Conservation (phyloP, 495 filamentous ascomycete species). For the Penicillium lagena region DNA sequence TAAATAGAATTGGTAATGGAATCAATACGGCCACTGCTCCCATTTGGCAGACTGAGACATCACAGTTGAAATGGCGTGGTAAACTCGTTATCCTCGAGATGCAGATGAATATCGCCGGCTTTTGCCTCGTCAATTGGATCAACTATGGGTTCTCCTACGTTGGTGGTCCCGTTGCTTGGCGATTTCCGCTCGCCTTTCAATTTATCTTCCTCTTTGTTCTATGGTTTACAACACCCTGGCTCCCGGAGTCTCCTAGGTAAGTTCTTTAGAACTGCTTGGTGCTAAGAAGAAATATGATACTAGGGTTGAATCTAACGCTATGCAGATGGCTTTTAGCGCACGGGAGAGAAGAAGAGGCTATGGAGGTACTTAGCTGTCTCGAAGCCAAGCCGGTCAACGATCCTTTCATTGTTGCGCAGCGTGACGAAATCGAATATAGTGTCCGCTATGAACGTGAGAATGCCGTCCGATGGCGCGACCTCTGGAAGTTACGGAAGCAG, state of each 20-base stretch:
- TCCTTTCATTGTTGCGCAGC: slow-evolving; percentile 38
- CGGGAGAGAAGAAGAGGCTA: slow-evolving; percentile 35
- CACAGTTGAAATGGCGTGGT: slow-evolving; percentile 48
- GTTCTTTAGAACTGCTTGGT: background rate
- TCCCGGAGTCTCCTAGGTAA: slow-evolving; percentile 49
- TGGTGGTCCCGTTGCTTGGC: slow-evolving; percentile 32
- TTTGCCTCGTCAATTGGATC: slow-evolving; percentile 1
- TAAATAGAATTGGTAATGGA: slow-evolving; percentile 53
- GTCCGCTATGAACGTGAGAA: slow-evolving; percentile 44
- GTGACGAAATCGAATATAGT: slow-evolving; percentile 42
- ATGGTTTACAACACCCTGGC: slow-evolving; percentile 43
- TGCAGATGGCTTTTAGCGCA: slow-evolving; percentile 42
- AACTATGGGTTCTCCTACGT: slow-evolving; percentile 26
- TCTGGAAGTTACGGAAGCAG: slow-evolving; percentile 25
- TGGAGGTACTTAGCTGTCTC: slow-evolving; percentile 42
- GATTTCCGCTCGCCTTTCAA: slow-evolving; percentile 22
- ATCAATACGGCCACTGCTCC: slow-evolving; percentile 60
- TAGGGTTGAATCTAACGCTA: slow-evolving; percentile 9
- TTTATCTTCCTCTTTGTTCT: slow-evolving; percentile 47
- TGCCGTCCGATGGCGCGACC: slow-evolving; percentile 38
- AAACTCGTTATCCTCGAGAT: slow-evolving; percentile 50
- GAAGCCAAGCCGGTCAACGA: slow-evolving; percentile 38
- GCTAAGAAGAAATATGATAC: slow-evolving; percentile 13
- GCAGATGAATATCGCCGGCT: slow-evolving; percentile 46
- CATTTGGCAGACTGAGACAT: slow-evolving; percentile 42